A percentile compares a stretch with the other conserved stretches of the same genome.
These are phyloP conservation scores for Yarrowia sp. DNA, from an alignment of 805 yeast species.

Conservation along the genomic window DNA sequence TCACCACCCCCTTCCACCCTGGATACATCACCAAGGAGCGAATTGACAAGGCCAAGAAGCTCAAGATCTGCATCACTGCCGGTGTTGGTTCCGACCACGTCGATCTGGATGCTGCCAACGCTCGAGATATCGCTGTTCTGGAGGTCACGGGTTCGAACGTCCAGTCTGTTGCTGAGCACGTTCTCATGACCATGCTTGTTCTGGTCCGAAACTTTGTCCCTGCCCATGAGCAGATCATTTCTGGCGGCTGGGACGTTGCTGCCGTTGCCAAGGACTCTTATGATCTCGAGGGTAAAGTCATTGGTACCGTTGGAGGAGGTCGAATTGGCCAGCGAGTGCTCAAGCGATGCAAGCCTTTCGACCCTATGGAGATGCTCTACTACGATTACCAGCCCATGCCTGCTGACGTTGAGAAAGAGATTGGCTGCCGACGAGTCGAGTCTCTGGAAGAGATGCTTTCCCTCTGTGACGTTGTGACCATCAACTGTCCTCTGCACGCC, in stretches of 20 bases:
- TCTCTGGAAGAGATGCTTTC: constrained; percentile 51
- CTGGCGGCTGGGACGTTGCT: constrained; percentile 78
- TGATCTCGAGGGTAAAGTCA: constrained; percentile 76
- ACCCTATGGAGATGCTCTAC: constrained; percentile 74
- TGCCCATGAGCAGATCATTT: constrained; percentile 70
- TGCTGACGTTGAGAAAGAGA: constrained; percentile 47
- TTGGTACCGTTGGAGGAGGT: constrained; percentile 82
- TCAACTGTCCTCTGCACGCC: constrained; percentile 62
- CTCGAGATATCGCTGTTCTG: constrained; percentile 65
- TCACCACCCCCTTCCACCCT: constrained; percentile 83
- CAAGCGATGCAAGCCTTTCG: constrained; percentile 74
- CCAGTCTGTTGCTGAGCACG: constrained; percentile 82
- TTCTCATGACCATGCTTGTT: constrained; percentile 71
- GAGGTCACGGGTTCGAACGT: constrained; percentile 88
- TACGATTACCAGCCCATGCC: constrained; percentile 77
- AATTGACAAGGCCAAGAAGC: constrained; percentile 66
- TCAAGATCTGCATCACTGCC: constrained; percentile 73
- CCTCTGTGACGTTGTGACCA: constrained; percentile 55
- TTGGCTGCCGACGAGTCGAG: constrained; percentile 63
- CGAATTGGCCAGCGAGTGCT: constrained; percentile 79
- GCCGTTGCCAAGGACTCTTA: constrained; percentile 74
- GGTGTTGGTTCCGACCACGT: constrained; percentile 85
- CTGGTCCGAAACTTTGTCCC: constrained; percentile 80
- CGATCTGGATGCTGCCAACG: constrained; percentile 67
- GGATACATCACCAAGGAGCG: constrained; percentile 72